Base-by-base conservation (phyloP, 257 asterid species). In the Scutellaria baicalensis region DNA sequence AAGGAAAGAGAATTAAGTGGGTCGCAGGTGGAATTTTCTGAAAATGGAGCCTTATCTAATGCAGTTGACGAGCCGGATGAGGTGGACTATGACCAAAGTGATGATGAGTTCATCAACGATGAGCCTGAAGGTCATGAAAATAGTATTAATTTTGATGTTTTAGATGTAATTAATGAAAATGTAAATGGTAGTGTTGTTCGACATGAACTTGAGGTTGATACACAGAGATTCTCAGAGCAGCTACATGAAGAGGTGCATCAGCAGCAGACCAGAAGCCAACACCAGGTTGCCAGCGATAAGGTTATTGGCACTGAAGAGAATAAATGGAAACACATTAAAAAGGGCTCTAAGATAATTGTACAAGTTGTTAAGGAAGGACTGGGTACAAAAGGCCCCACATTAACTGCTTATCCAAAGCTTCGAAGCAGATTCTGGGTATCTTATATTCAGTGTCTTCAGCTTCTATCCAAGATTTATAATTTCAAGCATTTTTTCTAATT, bases 391-490 rank as follows among this genome's bases (percentile, higher is more conserved):
- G 95, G 95, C 66, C 99, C 97, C 70, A 83, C 93, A 14, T 69
- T 94, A 81, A 91, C 97, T 64, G 93, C 99, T 78, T 89, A 85
- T 86, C 97, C 97, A 7, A 86, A 86, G 88, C 88, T 91, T 79
- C 82, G 85, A 79, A 94, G 99, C 88, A 78, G 97, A 85, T 94
- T 91, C 84, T 94, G 97, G 99, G 99, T 89, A 91, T 70, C 74
- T 72, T 59, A 47, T 60, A 55, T 69, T 69, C 49, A 59, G 59
- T 76, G 59, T 42, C 64, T 77, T 67, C 21, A 50, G 39, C 54
- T 69, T 64, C 58, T 71, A 56, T 58, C 73, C 59, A 54, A 65
- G 17, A 60, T 64, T 73, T 59, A 55, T 68, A 43, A 59, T 38
- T 73, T 74, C 40, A 45, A 47, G 35, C 77, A 67, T 64, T 50